Conservation (phyloP, 2,329 filamentous ascomycete genomes). For the Ilyonectria robusta region DNA sequence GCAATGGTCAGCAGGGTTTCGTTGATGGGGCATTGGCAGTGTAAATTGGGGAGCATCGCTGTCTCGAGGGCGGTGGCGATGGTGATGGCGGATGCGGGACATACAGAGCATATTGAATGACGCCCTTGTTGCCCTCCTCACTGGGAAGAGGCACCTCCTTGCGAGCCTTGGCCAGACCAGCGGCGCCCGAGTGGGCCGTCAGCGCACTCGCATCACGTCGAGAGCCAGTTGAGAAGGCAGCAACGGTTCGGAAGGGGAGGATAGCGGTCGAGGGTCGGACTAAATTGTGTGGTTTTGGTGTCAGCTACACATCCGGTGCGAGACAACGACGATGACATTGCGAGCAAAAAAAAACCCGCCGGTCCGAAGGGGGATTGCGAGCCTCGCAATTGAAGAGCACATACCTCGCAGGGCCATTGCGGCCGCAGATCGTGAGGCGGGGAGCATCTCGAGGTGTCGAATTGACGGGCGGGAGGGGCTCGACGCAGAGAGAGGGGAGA, state of each 20-base stretch:
- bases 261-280: conserved; percentile 76
- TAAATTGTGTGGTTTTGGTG: conserved; percentile 52
- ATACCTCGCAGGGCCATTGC: conserved; percentile 68
- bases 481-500: conserved; percentile 39
- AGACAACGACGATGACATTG: conserved; percentile 9
- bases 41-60: neutral
- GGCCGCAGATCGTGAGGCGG: conserved; percentile 65
- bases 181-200: conserved; percentile 67
- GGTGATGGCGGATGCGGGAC: conserved; percentile 52
- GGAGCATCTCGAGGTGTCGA: conserved; percentile 58
- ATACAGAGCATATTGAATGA: conserved; percentile 89
- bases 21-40: neutral
- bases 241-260: conserved; percentile 73
- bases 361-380: conserved; percentile 12
- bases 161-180: conserved; percentile 68
- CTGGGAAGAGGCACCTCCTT: conserved; percentile 83
- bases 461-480: conserved; percentile 33
- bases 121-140: conserved; percentile 84
- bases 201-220: conserved; percentile 73
- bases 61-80: neutral
- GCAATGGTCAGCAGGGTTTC: conserved; percentile 22
- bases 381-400: conserved; percentile 37
- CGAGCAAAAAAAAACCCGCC: conserved; percentile 42
- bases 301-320: conserved; percentile 24
- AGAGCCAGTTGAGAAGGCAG: conserved; percentile 76